phyloP scores from a whole-genome alignment of 345 rosid genomes.

The Populus deltoides region DNA sequence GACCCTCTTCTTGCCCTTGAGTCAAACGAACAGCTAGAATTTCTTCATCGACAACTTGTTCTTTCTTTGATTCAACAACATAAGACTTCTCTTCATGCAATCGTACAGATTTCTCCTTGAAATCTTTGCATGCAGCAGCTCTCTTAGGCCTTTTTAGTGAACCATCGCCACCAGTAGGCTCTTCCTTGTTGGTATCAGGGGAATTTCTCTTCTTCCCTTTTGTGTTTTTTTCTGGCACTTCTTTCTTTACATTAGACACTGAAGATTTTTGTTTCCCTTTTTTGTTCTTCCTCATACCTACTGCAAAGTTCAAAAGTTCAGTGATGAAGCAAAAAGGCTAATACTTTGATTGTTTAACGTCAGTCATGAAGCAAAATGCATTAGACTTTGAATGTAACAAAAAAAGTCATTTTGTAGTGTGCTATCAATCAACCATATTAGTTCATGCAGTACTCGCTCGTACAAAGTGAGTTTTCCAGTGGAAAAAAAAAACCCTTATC shows the following conservation, averaged over 20 bases:
- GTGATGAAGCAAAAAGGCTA: not conserved
- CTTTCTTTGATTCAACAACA: constrained; percentile 46
- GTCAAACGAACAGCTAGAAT: constrained; percentile 19
- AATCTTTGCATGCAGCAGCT: constrained; percentile 67
- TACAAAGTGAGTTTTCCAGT: not conserved
- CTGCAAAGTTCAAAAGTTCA: not conserved
- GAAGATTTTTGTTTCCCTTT: constrained; percentile 4
- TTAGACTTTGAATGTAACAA: not conserved
- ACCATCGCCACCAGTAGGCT: not conserved
- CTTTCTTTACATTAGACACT: constrained; percentile 2
- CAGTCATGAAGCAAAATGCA: not conserved
- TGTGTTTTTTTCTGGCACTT: not conserved
- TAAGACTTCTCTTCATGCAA: constrained; percentile 39
- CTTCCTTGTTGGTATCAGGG: constrained; percentile 22
- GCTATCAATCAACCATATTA: not conserved
- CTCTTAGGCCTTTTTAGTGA: constrained; percentile 57
- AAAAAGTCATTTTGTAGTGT: no score
- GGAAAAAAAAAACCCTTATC: no score
- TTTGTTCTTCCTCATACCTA: constrained; percentile 4
- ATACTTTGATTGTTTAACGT: not conserved
- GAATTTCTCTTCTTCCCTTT: constrained; percentile 31
- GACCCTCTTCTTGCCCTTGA: constrained; percentile 16
- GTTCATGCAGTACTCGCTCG: not conserved
- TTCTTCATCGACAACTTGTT: constrained; percentile 51
- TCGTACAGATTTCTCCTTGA: constrained; percentile 54